Percentiles rank a stretch among this genome's conserved stretches.
phyloP scores from a whole-genome alignment of 2,329 filamentous ascomycete species.

The Aureobasidium musti region DNA sequence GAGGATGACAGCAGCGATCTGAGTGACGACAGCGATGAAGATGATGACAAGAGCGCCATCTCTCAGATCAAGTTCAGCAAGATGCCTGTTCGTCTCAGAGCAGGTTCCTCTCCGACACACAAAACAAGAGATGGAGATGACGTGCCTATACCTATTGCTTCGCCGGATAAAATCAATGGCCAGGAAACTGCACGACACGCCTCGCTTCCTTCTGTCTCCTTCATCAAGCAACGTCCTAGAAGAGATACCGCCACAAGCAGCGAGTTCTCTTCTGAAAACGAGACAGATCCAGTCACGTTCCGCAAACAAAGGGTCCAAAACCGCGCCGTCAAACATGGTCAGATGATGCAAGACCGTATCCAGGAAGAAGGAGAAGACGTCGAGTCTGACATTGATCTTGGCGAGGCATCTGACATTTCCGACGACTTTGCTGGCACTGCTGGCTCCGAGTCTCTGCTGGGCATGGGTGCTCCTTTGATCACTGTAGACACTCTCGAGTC shows the following conservation, averaged over 20 bases:
- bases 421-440: slow-evolving; percentile 67
- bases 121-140: slow-evolving; percentile 62
- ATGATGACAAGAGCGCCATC: slow-evolving; percentile 66
- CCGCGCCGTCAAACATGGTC: slow-evolving; percentile 58
- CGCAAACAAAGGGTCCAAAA: slow-evolving; percentile 58
- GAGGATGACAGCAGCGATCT: slow-evolving; percentile 85
- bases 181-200: slow-evolving; percentile 56
- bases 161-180: slow-evolving; percentile 54
- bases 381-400: slow-evolving; percentile 42
- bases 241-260: slow-evolving; percentile 79
- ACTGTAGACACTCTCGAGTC: slow-evolving; percentile 32
- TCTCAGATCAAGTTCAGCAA: slow-evolving; percentile 96
- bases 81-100: slow-evolving; percentile 83
- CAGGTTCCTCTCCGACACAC: slow-evolving; percentile 84
- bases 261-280: slow-evolving; percentile 80
- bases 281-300: slow-evolving; percentile 68
- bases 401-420: slow-evolving; percentile 44
- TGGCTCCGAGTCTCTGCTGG: slow-evolving; percentile 68
- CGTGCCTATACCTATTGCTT: slow-evolving; percentile 56
- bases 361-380: slow-evolving; percentile 48
- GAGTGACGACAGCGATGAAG: slow-evolving; percentile 81
- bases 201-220: slow-evolving; percentile 70
- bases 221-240: slow-evolving; percentile 62
- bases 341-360: slow-evolving; percentile 57
- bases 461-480: slow-evolving; percentile 54